These are phyloP conservation scores for Pontederia paniculata DNA, from an alignment of 176 grass and related monocot species.

Conservation along the genomic window DNA sequence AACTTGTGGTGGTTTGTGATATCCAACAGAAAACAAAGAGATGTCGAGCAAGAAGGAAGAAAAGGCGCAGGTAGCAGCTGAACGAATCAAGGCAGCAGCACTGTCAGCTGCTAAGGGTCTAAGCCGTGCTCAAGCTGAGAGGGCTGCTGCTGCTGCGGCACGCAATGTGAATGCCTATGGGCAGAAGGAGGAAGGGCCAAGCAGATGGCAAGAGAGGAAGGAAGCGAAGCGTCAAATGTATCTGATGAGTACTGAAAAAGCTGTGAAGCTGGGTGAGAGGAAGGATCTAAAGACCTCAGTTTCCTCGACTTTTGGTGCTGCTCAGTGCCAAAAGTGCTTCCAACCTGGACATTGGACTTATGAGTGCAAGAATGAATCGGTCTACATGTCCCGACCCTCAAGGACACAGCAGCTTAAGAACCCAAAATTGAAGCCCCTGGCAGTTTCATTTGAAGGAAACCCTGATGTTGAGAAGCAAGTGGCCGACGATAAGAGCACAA, in stretches of 20 bases:
- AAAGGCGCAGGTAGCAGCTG: slow-evolving; percentile 33
- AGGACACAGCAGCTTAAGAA: slow-evolving; percentile 62
- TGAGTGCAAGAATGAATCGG: slow-evolving; percentile 68
- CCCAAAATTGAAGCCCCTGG: slow-evolving; percentile 41
- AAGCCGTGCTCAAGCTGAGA: slow-evolving; percentile 69
- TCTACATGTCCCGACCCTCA: slow-evolving; percentile 53
- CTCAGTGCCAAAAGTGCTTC: slow-evolving; percentile 75
- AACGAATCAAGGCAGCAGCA: slow-evolving; percentile 44
- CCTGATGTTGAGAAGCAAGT: slow-evolving; percentile 48
- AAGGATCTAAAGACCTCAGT: slow-evolving; percentile 36
- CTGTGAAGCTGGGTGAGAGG: slow-evolving; percentile 56
- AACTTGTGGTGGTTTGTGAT: no score
- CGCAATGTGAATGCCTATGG: slow-evolving; percentile 76
- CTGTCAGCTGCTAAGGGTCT: slow-evolving; percentile 61
- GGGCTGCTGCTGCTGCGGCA: slow-evolving; percentile 39
- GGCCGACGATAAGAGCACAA: slow-evolving; percentile 26
- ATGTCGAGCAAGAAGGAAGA: slow-evolving; percentile 59
- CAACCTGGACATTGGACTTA: slow-evolving; percentile 73
- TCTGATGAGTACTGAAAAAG: slow-evolving; percentile 72
- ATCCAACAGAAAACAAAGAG: neutral
- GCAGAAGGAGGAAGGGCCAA: slow-evolving; percentile 80
- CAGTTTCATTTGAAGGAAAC: slow-evolving; percentile 43
- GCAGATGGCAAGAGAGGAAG: slow-evolving; percentile 68
- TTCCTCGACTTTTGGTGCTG: slow-evolving; percentile 22
- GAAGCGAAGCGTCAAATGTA: slow-evolving; percentile 88